Percentiles rank a stretch among this genome's conserved stretches.
These are phyloP conservation scores for Breynia disticha DNA, from an alignment of 441 rosid genomes.

Conservation along the genomic window DNA sequence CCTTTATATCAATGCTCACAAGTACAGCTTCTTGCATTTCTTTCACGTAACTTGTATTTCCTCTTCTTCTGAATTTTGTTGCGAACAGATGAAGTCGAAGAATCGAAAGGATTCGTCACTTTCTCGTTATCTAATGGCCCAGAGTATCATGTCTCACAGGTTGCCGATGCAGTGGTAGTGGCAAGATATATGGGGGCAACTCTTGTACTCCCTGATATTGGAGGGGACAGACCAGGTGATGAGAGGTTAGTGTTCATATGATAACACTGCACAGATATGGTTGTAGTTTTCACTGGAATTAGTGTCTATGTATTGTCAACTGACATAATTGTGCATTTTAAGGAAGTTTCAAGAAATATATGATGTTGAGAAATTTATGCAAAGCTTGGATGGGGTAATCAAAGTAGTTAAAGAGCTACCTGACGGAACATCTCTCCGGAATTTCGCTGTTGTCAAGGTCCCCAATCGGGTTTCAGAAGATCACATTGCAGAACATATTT, in stretches of 20 bases:
- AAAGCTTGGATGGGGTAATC: constrained; percentile 62
- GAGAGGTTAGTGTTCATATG: constrained; percentile 43
- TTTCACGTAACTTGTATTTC: constrained; percentile 3
- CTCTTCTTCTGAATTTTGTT: too few species aligned
- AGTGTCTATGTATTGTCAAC: constrained; percentile 1
- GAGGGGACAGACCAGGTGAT: constrained; percentile 90
- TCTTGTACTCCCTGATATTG: constrained; percentile 80
- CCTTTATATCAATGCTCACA: neutral
- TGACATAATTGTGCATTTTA: constrained; percentile 18
- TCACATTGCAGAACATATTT: constrained; percentile 49
- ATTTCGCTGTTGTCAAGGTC: constrained; percentile 69
- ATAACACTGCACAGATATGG: too few species aligned
- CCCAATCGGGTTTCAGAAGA: constrained; percentile 75
- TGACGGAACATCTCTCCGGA: constrained; percentile 37
- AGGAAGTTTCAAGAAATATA: constrained; percentile 91
- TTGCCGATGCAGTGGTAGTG: constrained; percentile 83
- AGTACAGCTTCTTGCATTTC: neutral
- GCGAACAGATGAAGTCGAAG: constrained; percentile 41
- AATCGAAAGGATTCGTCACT: constrained; percentile 62
- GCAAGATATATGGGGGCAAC: constrained; percentile 71
- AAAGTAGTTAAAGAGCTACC: constrained; percentile 51
- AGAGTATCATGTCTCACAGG: constrained; percentile 96
- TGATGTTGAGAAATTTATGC: constrained; percentile 57
- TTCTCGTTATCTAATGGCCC: constrained; percentile 93
- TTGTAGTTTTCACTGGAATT: neutral